Conservation (phyloP, 2,329 filamentous ascomycete genomes). For the Gaeumannomyces tritici region DNA sequence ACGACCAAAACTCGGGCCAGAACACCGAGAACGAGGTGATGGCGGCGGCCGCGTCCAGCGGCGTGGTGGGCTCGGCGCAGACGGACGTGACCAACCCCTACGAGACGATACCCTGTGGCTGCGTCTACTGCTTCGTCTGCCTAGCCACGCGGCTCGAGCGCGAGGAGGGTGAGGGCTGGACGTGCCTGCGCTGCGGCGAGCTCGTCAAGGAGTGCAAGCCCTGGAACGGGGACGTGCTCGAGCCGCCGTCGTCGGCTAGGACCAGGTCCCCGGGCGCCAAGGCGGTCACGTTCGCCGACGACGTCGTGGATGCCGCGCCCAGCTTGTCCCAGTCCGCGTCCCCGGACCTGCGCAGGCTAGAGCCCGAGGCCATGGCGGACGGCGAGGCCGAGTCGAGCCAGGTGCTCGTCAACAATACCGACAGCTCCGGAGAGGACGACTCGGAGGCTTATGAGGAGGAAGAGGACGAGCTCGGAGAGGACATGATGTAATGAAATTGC, state of each 20-base stretch:
- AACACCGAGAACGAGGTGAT: slow-evolving; percentile 69
- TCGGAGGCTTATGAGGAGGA: slow-evolving; percentile 21
- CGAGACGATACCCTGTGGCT: slow-evolving; percentile 79
- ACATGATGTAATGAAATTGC: slow-evolving; percentile 5
- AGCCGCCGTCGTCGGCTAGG: slow-evolving; percentile 25
- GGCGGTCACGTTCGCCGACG: slow-evolving; percentile 54
- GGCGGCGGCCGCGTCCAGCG: slow-evolving; percentile 55
- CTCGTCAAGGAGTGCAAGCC: slow-evolving; percentile 76
- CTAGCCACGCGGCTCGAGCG: slow-evolving; percentile 81
- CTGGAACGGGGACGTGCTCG: slow-evolving; percentile 84
- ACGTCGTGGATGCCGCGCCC: slow-evolving; percentile 26
- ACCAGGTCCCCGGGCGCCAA: slow-evolving; percentile 25
- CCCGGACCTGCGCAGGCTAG: slow-evolving; percentile 4
- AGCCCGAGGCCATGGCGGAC: slow-evolving; percentile 4
- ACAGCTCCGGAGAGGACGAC: slow-evolving; percentile 9
- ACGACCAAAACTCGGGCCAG: slow-evolving; percentile 69
- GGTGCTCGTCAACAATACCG: neutral
- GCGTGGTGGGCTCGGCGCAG: slow-evolving; percentile 77
- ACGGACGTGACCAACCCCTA: slow-evolving; percentile 97
- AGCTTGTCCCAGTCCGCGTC: slow-evolving; percentile 6
- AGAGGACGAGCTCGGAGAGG: slow-evolving; percentile 17
- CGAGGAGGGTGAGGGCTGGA: slow-evolving; percentile 92
- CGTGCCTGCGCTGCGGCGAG: slow-evolving; percentile 80
- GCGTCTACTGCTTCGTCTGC: slow-evolving; percentile 94
- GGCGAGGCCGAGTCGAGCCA: neutral